Evolutionary conservation across 1,284 basidiomycete genomes (phyloP).

Genomic region (Polyporus tsugae): DNA sequence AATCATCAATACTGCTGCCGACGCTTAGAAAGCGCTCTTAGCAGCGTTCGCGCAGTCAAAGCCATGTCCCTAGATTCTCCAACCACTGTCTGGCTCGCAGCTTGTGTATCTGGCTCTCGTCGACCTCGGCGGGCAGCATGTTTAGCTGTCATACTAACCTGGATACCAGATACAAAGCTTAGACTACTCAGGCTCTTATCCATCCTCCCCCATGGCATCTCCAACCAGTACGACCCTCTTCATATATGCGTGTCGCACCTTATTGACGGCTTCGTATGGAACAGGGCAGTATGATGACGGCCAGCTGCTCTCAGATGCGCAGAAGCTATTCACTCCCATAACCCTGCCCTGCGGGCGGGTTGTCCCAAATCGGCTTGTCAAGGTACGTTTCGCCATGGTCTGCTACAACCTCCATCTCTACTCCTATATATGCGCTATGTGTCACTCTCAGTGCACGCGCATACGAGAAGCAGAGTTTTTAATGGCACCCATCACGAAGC

Average conservation of each 20-base stretch:
- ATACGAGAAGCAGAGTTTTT: too few relatives aligned
- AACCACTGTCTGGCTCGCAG: too few relatives aligned
- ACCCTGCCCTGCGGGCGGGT: conserved; percentile 33
- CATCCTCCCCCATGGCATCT: neutral
- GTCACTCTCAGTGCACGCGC: too few relatives aligned
- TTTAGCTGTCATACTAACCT: neutral
- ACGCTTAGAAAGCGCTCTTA: too few relatives aligned
- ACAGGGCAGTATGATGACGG: conserved; percentile 6
- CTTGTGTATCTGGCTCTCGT: neutral
- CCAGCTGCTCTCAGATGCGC: conserved; percentile 17
- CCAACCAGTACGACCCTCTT: neutral
- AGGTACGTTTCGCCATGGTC: conserved; percentile 27
- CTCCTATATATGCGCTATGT: neutral
- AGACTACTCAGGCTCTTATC: neutral
- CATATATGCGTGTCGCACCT: neutral
- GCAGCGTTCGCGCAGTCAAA: neutral
- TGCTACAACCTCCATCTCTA: neutral
- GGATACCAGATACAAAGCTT: neutral
- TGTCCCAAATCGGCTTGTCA: conserved; percentile 35
- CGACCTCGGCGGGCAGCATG: neutral
- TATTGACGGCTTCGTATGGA: neutral
- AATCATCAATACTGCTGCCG: neutral
- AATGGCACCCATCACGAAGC: too few relatives aligned
- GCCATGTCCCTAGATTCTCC: neutral
- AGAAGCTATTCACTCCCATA: conserved; percentile 26